Conservation (phyloP, 176 grass and related monocot genomes). For the Hordeum marinum region DNA sequence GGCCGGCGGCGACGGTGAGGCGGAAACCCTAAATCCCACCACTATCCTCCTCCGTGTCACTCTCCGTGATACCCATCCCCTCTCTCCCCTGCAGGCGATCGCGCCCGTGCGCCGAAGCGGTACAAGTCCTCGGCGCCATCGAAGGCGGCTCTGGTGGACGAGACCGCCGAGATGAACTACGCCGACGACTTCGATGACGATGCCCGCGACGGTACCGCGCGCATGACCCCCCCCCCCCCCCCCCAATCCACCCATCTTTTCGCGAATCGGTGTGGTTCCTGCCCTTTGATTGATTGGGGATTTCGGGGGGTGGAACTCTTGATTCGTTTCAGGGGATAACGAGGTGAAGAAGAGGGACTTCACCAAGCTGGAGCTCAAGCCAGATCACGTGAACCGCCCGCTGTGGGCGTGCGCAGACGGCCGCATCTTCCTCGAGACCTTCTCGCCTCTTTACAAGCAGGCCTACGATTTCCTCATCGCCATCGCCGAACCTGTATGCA, state of each 20-base stretch:
- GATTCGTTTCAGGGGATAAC: slow-evolving; percentile 33
- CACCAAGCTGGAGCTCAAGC: slow-evolving; percentile 83
- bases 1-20: slow-evolving; percentile 58
- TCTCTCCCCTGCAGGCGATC: slow-evolving; percentile 49
- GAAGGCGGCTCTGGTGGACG: slow-evolving; percentile 46
- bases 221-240: slow-evolving; percentile 18
- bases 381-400: slow-evolving; percentile 67
- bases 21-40: background rate
- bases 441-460: slow-evolving; percentile 94
- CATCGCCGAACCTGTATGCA: slow-evolving; percentile 91
- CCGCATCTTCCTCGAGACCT: slow-evolving; percentile 90
- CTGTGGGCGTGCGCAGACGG: slow-evolving; percentile 91
- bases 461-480: slow-evolving; percentile 96
- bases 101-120: slow-evolving; percentile 57
- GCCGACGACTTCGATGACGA: slow-evolving; percentile 77
- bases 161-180: slow-evolving; percentile 73
- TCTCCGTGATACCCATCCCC: background rate
- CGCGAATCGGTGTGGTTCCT: slow-evolving; percentile 16
- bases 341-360: slow-evolving; percentile 97
- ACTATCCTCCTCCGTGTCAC: background rate
- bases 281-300: background rate
- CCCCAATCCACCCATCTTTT: background rate
- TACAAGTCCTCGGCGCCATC: slow-evolving; percentile 51
- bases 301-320: slow-evolving; percentile 9
- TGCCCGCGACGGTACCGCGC: slow-evolving; percentile 52